Evolutionary conservation across 1,139 yeast genomes (phyloP).

Genomic region (Saccharomycopsis hybrid): DNA sequence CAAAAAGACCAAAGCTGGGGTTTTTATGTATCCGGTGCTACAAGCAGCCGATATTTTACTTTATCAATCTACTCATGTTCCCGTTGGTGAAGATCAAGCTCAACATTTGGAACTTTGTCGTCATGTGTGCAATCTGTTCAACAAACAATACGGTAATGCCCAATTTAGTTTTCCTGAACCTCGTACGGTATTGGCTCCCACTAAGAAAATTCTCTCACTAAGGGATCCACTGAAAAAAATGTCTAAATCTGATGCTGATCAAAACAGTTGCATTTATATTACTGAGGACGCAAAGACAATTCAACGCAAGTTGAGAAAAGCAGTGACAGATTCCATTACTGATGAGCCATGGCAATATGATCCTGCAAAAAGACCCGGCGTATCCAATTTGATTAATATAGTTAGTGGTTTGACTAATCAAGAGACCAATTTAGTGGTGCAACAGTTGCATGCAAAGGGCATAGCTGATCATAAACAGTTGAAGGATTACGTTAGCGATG

Average conservation of each 20-base stretch:
- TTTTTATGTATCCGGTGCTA: slow-evolving; percentile 83
- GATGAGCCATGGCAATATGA: slow-evolving; percentile 49
- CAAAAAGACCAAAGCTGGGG: slow-evolving; percentile 53
- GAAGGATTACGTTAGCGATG: slow-evolving; percentile 63
- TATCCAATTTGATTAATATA: slow-evolving; percentile 71
- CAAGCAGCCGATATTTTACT: slow-evolving; percentile 91
- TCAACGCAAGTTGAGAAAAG: slow-evolving; percentile 55
- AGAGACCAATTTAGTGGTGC: slow-evolving; percentile 38
- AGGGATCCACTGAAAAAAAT: slow-evolving; percentile 75
- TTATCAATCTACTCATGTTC: slow-evolving; percentile 82
- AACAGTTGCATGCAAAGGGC: slow-evolving; percentile 33
- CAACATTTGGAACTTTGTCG: slow-evolving; percentile 90
- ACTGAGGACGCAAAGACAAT: slow-evolving; percentile 66
- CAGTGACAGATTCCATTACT: slow-evolving; percentile 82
- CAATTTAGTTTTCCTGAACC: slow-evolving; percentile 55
- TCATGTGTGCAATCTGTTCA: slow-evolving; percentile 64
- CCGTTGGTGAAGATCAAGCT: slow-evolving; percentile 93
- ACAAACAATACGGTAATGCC: slow-evolving; percentile 36
- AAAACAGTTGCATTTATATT: slow-evolving; percentile 57
- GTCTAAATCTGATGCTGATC: slow-evolving; percentile 88
- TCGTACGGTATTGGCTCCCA: slow-evolving; percentile 69
- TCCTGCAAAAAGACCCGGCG: slow-evolving; percentile 75
- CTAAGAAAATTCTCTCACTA: slow-evolving; percentile 70
- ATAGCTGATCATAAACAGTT: slow-evolving; percentile 50
- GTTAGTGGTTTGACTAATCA: slow-evolving; percentile 59